phyloP scores from a whole-genome alignment of 768 basidiomycete genomes.

The Nevesoporus exiguus region DNA sequence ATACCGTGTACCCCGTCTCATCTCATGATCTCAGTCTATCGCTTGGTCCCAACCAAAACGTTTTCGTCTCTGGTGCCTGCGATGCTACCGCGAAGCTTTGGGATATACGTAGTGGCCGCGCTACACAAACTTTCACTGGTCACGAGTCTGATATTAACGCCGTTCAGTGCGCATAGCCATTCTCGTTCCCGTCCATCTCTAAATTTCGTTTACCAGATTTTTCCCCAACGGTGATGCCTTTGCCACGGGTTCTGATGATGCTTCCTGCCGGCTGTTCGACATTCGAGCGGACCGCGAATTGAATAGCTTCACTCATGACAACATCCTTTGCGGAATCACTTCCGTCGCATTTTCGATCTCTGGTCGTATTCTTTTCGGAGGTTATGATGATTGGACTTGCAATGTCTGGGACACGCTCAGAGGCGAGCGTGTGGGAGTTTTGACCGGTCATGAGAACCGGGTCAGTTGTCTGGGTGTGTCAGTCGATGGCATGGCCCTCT shows the following conservation, averaged over 20 bases:
- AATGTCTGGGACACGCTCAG: conserved; percentile 99
- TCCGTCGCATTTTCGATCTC: conserved; percentile 99
- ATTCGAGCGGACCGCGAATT: conserved; percentile 96
- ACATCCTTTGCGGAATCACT: conserved; percentile 98
- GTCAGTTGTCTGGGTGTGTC: conserved; percentile 96
- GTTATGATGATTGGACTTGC: conserved; percentile 99
- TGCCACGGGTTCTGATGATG: conserved; percentile 98
- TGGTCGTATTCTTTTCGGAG: conserved; percentile 95
- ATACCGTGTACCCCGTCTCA: conserved; percentile 9
- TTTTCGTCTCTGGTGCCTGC: conserved; percentile 99
- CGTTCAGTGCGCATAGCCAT: conserved; percentile 70
- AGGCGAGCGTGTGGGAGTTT: conserved; percentile 95
- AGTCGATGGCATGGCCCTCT: conserved; percentile 96
- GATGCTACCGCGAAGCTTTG: conserved; percentile 98
- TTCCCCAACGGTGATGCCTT: conserved; percentile 99
- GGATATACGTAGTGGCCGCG: conserved; percentile 97
- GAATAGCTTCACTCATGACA: conserved; percentile 96
- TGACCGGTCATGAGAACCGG: conserved; percentile 97
- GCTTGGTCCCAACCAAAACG: conserved; percentile 87
- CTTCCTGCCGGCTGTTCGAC: conserved; percentile 96
- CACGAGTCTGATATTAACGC: conserved; percentile 99
- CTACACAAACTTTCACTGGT: conserved; percentile 97
- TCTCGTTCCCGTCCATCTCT: not conserved
- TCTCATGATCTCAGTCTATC: conserved; percentile 63
- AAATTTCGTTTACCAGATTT: conserved; percentile 55